phyloP scores from a whole-genome alignment of 805 yeast genomes.

The Lipomyces sp. region DNA sequence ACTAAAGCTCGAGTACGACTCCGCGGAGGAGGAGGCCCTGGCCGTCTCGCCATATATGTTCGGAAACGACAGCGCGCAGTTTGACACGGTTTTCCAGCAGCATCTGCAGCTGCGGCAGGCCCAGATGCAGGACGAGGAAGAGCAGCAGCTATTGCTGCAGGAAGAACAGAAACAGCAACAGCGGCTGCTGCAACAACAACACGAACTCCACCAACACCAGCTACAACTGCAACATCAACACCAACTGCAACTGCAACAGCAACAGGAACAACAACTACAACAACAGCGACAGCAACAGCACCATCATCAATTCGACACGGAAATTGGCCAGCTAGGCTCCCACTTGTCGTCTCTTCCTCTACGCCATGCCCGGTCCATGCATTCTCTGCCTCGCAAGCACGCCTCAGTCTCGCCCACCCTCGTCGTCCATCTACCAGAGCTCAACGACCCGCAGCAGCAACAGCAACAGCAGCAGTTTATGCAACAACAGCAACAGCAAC shows the following conservation, averaged over 20 bases:
- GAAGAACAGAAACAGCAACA: constrained; percentile 38
- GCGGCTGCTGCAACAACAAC: constrained; percentile 28
- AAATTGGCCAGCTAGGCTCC: too few species aligned
- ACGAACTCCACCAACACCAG: constrained; percentile 2
- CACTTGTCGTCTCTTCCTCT: too few species aligned
- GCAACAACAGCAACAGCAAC: constrained; percentile 38
- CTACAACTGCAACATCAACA: constrained; percentile 20
- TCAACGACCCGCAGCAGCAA: constrained; percentile 15
- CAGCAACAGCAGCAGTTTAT: constrained; percentile 36
- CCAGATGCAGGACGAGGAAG: constrained; percentile 30
- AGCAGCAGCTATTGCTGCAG: constrained; percentile 35
- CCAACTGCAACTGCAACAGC: constrained; percentile 28
- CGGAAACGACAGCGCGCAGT: too few species aligned
- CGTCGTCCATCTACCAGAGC: too few species aligned
- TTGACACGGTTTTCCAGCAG: too few species aligned
- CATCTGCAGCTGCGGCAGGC: constrained; percentile 1
- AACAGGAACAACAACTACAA: constrained; percentile 14
- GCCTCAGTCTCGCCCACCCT: too few species aligned
- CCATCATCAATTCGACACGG: too few species aligned
- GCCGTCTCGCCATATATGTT: too few species aligned
- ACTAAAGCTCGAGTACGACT: too few species aligned
- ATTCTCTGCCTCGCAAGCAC: too few species aligned
- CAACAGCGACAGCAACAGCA: constrained; percentile 28
- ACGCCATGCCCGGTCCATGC: too few species aligned
- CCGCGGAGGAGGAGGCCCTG: too few species aligned